Evolutionary conservation across 1,284 basidiomycete species (phyloP), one percentile per base, ranked within the genome.

Genomic region (Paramarasmius palmivorus): DNA sequence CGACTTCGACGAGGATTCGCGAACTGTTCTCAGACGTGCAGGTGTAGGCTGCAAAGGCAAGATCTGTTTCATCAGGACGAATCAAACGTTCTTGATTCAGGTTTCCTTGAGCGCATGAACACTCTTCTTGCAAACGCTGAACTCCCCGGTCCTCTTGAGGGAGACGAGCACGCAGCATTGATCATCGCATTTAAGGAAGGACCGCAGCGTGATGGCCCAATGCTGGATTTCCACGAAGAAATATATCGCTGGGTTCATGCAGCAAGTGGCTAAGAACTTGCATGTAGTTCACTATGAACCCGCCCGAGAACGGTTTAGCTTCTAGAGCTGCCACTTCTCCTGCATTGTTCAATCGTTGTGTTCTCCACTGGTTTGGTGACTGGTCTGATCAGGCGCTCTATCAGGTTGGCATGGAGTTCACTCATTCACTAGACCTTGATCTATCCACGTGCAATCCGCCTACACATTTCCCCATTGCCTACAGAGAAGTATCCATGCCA

Each of bases 251-350:
- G 95, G n/a, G 95, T 98, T 98, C 72, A 97, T 95, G 2, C 88
- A 93, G 60, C 95, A 98, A 72, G 94, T 98, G 22, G 94, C 95
- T 3, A 92, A 93, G 71, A 98, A 98, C 67, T 77, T 98, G 2
- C 95, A 98, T 62, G 95, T 98, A 32, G 95, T 97, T 98, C 72
- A 98, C 97, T 2, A 99, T 99, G 97, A 99, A 99, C 64, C 97
- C 97, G 26, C 96, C 97, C 0, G 91, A 94, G 64, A 95, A 95
- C 55, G 95, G 95, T 4, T 81, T 98, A 15, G 95, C 95, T 5
- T 94, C 93, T 17, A 86, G 95, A 53, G 97, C 95, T 7, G 96
- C 97, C 1, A 98, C 97, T 0, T 98, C 95, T 1, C 97, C 97
- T 4, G 95, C 95, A 15, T 77, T 98, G 63, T 98, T 98, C 84